Evolutionary conservation across 2,329 filamentous ascomycete genomes (phyloP).

Genomic region (Diaporthe citri): DNA sequence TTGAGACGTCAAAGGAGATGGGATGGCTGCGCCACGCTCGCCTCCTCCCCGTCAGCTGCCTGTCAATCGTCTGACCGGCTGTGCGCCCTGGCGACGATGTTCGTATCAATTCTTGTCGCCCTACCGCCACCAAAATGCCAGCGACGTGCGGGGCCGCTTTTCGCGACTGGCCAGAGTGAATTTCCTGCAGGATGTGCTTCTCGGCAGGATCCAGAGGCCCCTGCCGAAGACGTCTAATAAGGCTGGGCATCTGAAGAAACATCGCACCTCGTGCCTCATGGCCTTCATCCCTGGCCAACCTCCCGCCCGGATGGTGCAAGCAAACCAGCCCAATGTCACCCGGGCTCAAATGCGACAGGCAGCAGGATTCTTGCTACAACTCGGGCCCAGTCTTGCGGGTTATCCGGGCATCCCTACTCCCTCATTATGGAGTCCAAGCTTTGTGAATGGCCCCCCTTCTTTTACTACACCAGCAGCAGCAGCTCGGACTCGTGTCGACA

Average conservation of each 20-base stretch:
- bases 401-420: constrained; percentile 11
- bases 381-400: background rate
- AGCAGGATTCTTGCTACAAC: constrained; percentile 20
- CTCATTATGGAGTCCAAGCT: constrained; percentile 16
- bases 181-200: background rate
- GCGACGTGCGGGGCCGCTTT: background rate
- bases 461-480: background rate
- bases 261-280: constrained; percentile 15
- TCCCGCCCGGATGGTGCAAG: constrained; percentile 1
- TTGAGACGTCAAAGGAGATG: constrained; percentile 27
- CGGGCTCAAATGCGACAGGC: constrained; percentile 13
- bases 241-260: constrained; percentile 30
- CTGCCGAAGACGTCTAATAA: constrained; percentile 16
- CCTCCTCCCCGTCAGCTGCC: constrained; percentile 20
- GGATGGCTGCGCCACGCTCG: constrained; percentile 24
- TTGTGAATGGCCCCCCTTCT: constrained; percentile 4
- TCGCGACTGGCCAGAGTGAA: constrained; percentile 29
- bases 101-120: constrained; percentile 26
- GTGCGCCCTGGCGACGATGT: constrained; percentile 19
- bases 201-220: constrained; percentile 16
- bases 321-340: background rate
- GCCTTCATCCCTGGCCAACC: background rate
- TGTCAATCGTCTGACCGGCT: constrained; percentile 28
- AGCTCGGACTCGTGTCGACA: constrained; percentile 26
- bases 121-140: constrained; percentile 6